These are phyloP conservation scores for Microbotryum scabiosae DNA, from an alignment of 1,284 basidiomycete species.

Conservation along the genomic window DNA sequence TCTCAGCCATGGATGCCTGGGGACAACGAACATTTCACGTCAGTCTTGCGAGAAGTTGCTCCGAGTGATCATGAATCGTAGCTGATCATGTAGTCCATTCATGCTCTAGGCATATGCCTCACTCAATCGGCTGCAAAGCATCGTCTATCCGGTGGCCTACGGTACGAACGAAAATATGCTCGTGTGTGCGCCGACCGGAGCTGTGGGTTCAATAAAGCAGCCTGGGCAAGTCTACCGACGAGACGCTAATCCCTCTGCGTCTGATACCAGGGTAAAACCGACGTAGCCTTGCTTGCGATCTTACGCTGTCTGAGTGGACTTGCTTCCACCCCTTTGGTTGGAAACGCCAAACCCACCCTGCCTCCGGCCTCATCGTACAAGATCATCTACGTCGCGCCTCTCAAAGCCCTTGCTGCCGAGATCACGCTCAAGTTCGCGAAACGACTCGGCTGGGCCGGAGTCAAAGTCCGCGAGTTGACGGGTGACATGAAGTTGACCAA, in stretches of 20 bases:
- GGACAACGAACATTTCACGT: constrained; percentile 83
- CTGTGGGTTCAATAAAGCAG: constrained; percentile 50
- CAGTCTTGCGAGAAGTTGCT: constrained; percentile 35
- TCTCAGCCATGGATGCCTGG: constrained; percentile 68
- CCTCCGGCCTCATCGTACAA: constrained; percentile 57
- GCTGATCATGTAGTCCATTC: background rate
- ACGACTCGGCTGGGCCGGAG: constrained; percentile 79
- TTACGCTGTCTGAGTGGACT: constrained; percentile 48
- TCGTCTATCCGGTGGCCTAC: constrained; percentile 90
- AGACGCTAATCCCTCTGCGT: background rate
- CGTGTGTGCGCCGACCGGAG: constrained; percentile 91
- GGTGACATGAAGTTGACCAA: constrained; percentile 98
- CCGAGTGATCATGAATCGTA: background rate
- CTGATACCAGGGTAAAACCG: constrained; percentile 80
- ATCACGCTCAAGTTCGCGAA: constrained; percentile 88
- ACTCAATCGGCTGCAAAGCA: constrained; percentile 91
- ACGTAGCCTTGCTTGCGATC: constrained; percentile 92
- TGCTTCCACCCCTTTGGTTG: constrained; percentile 50
- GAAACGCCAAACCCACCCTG: constrained; percentile 34
- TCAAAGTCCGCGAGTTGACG: constrained; percentile 85
- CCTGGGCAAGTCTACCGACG: background rate
- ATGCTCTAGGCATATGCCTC: constrained; percentile 64
- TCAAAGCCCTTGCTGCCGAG: constrained; percentile 96
- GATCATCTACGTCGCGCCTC: constrained; percentile 97
- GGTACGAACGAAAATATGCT: constrained; percentile 93